Base-by-base conservation (phyloP, 148 eudicot species). In the Vaccinium darrowii region DNA sequence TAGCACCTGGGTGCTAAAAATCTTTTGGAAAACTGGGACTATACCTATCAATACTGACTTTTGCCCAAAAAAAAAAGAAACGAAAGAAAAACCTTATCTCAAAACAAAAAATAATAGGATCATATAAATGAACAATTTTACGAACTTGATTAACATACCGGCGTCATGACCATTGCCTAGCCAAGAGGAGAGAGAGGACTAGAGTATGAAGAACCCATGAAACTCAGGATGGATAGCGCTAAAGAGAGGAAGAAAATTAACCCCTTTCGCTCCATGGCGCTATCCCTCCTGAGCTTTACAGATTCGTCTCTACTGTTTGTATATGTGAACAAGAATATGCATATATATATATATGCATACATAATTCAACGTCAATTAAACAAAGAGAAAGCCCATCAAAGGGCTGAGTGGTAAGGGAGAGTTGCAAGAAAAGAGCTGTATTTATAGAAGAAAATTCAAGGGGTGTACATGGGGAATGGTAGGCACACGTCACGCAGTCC, bases 251-350 rank as follows among this genome's bases (percentile, higher is more conserved):
- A 56, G 82, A 79, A 10, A 1, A 76, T 19, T 1, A 19, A 76
- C 3, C 58, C 9, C 60, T 6, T 27, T 14, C 81, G 7, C 36
- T 30, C 49, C 56, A 50, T 85, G 94, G 94, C 87, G 94, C 98
- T 94, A 94, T 95, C 98, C 98, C 95, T 95, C 98, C 96, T 95
- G 98, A 93, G 98, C 94, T 95, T 93, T 76, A 95, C 88, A 88
- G 96, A 89, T 90, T 87, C 84, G 85, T 80, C 88, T 82, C 19
- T 80, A 85, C 87, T 54, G 27, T 56, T n/a, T 72, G 19, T 79
- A 13, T 54, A 1, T 16, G 39, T 36, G 39, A 36, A 43, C 47
- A 43, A 7, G 47, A 43, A 43, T 43, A 43, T 5, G 47, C 47
- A 43, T 43, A 30, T 56, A 53, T 30, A 43, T 43, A 30, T 56